Percentiles rank a stretch among this genome's conserved stretches.
phyloP scores from a whole-genome alignment of 371 early-diverging fungal genomes.

The Mortierella sp. region DNA sequence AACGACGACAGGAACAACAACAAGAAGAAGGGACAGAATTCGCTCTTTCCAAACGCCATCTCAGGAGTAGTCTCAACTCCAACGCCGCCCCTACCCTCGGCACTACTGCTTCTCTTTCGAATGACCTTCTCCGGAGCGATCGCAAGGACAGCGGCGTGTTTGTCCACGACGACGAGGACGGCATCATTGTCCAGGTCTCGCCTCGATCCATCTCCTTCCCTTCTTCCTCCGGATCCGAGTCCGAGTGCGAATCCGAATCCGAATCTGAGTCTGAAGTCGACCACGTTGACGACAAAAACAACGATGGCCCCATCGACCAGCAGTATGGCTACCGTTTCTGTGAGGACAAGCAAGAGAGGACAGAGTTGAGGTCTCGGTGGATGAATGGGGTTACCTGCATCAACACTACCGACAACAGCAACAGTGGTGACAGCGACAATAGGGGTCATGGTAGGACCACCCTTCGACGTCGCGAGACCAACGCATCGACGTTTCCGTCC shows the following conservation, averaged over 20 bases:
- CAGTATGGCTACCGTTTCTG: not conserved
- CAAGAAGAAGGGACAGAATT: not conserved
- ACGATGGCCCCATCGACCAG: not conserved
- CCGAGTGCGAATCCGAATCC: not conserved
- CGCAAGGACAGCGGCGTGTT: slow-evolving; percentile 51
- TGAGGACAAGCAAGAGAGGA: too few relatives aligned
- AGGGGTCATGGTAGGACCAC: not conserved
- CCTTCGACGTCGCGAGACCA: not conserved
- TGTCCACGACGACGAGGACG: slow-evolving; percentile 26
- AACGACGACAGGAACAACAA: not conserved
- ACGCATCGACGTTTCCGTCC: not conserved
- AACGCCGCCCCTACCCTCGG: not conserved
- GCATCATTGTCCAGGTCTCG: slow-evolving; percentile 18
- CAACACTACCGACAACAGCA: not conserved
- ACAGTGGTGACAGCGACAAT: not conserved
- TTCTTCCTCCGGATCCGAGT: not conserved
- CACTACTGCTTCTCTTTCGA: not conserved
- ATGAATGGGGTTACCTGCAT: slow-evolving; percentile 1
- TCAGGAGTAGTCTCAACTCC: not conserved
- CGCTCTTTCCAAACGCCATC: not conserved
- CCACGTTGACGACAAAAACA: not conserved
- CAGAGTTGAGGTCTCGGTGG: not conserved
- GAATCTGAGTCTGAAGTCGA: not conserved
- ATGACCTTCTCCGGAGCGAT: slow-evolving; percentile 27
- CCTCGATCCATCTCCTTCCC: not conserved